These are phyloP conservation scores for Talaromyces sp. DNA, from an alignment of 2,329 filamentous ascomycete species.

Conservation along the genomic window DNA sequence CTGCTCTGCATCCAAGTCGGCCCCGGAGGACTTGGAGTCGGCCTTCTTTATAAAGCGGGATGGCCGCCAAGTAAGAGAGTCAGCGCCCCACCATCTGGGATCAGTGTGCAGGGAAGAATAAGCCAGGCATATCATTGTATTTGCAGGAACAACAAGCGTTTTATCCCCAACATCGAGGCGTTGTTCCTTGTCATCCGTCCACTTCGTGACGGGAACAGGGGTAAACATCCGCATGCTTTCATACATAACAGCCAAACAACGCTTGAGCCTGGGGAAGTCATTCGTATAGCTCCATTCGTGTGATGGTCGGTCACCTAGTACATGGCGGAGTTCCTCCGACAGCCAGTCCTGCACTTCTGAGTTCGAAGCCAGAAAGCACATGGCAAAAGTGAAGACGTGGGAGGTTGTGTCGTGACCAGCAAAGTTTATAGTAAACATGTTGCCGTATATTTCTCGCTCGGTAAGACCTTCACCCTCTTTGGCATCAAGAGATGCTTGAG, in stretches of 20 bases:
- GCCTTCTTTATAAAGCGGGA: conserved; percentile 1
- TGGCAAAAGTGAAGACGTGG: background rate
- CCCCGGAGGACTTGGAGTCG: background rate
- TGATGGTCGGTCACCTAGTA: background rate
- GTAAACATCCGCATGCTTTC: conserved; percentile 1
- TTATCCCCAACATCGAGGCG: background rate
- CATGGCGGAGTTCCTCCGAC: background rate
- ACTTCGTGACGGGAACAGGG: conserved; percentile 5
- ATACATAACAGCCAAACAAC: background rate
- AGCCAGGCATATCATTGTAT: conserved; percentile 1
- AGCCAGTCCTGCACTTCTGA: conserved; percentile 1
- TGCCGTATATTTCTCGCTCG: conserved; percentile 1
- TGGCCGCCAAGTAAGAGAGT: conserved; percentile 2
- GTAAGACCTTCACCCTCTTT: background rate
- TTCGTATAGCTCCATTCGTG: background rate
- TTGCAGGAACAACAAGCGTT: conserved; percentile 1
- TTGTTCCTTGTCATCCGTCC: background rate
- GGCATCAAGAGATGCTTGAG: background rate
- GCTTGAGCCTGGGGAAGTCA: background rate
- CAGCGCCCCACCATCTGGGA: conserved; percentile 4
- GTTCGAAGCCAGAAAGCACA: background rate
- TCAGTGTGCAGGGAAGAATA: conserved; percentile 4
- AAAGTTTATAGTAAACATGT: background rate
- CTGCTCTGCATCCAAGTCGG: conserved; percentile 1
- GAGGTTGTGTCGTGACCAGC: conserved; percentile 2